Evolutionary conservation across 352 stramenopile species (phyloP).

Genomic region (Phytophthora citrophthora): DNA sequence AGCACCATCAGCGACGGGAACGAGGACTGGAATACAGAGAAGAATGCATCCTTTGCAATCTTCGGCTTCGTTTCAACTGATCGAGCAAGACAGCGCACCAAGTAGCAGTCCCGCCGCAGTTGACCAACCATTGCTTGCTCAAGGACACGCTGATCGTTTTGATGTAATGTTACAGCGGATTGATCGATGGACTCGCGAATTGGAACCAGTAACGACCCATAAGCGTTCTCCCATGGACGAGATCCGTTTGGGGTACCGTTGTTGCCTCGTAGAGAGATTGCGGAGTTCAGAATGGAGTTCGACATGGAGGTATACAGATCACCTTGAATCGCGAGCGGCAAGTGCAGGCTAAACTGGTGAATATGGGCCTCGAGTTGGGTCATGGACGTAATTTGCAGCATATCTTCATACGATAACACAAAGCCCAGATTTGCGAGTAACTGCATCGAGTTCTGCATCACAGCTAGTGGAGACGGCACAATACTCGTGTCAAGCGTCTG

Average conservation of each 20-base stretch:
- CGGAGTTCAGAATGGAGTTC: constrained; percentile 80
- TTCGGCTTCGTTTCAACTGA: constrained; percentile 82
- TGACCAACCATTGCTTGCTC: constrained; percentile 70
- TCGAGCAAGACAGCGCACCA: constrained; percentile 70
- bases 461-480: constrained; percentile 60
- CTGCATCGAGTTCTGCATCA: constrained; percentile 77
- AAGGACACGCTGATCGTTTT: constrained; percentile 76
- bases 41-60: constrained; percentile 76
- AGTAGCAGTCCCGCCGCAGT: constrained; percentile 71
- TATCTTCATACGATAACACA: constrained; percentile 73
- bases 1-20: constrained; percentile 70
- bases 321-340: constrained; percentile 73
- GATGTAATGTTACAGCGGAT: constrained; percentile 68
- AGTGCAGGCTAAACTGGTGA: constrained; percentile 74
- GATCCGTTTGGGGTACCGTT: constrained; percentile 21
- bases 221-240: constrained; percentile 60
- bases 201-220: constrained; percentile 65
- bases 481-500: constrained; percentile 69
- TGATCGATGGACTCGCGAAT: constrained; percentile 76
- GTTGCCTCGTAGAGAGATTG: constrained; percentile 64
- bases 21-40: constrained; percentile 57
- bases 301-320: constrained; percentile 84
- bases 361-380: constrained; percentile 69
- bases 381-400: constrained; percentile 74
- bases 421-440: constrained; percentile 69